Evolutionary conservation across 306 rosid species (phyloP), one percentile per base, ranked within the genome.

Genomic region (Mucuna pruriens): DNA sequence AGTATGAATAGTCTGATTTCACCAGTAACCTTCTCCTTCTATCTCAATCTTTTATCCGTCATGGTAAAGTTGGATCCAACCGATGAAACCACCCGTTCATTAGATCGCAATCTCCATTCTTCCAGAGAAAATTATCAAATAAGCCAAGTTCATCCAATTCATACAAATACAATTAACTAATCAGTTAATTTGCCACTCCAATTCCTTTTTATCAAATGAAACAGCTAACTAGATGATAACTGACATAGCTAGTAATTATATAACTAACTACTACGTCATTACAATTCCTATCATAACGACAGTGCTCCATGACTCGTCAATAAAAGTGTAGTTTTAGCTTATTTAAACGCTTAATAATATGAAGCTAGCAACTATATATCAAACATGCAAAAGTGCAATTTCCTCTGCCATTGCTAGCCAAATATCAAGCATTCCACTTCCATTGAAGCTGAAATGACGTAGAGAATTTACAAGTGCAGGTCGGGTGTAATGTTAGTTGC

Each of bases 291-390:
- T 58, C 65, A 58, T 17, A 7, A 16, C 7, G 60, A 25, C 7
- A 12, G 1, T 42, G 57, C 23, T 69, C 74, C 20, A 40, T 19
- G 54, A 20, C 19, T 67, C 49, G 31, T 45, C 33, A 67, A 4
- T 7, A 62, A 7, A 54, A 54, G 15, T 34, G 25, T 4, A 38
- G 36, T 39, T 55, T 74, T 12, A 20, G 39, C 23, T 38, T 2
- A 74, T 55, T 4, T 40, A 19, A 75, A 44, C 42, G 10, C 6
- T 7, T 64, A 61, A 8, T n/a, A 75, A 48, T 40, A 60, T 40
- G 44, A 26, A 75, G 13, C 40, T 36, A 52, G 65, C 75, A 5
- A 77, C 48, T 63, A n/a, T n/a, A n/a, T 9, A 51, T 51, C 54
- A 66, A 38, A 49, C 75, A 38, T 38, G 74, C 16, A 23, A 3